Evolutionary conservation across 306 rosid species (phyloP).

Genomic region (Cucurbita maxima): DNA sequence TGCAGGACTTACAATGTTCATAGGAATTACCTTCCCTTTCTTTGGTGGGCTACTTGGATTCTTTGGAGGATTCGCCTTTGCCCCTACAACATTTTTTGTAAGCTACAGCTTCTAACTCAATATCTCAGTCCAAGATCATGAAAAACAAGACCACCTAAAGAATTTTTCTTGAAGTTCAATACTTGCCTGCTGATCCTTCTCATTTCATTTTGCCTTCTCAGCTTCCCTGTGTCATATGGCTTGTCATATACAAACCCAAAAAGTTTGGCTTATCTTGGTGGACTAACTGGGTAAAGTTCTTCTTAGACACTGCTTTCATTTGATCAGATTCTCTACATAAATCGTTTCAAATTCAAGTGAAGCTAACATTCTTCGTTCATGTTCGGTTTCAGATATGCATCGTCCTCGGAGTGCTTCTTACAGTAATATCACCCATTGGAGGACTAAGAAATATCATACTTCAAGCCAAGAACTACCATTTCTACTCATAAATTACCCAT

Average conservation of each 20-base stretch:
- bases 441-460: constrained; percentile 60
- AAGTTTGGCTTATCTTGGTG: constrained; percentile 65
- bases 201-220: constrained; percentile 19
- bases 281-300: constrained; percentile 45
- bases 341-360: neutral
- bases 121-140: neutral
- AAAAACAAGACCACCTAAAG: neutral
- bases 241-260: constrained; percentile 59
- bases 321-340: neutral
- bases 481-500: constrained; percentile 33
- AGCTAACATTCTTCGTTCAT: neutral
- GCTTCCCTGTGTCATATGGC: constrained; percentile 91
- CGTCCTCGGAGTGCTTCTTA: constrained; percentile 38
- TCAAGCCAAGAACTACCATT: constrained; percentile 34
- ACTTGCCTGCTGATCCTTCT: neutral
- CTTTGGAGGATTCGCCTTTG: constrained; percentile 84
- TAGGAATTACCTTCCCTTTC: constrained; percentile 65
- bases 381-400: constrained; percentile 53
- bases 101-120: constrained; percentile 13
- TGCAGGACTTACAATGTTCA: constrained; percentile 63
- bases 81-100: constrained; percentile 79
- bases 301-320: neutral
- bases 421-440: constrained; percentile 60
- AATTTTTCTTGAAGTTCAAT: neutral
- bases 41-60: constrained; percentile 56